Evolutionary conservation across 192 early-diverging fungal species (phyloP).

Genomic region (Ramicandelaber brevisporus): DNA sequence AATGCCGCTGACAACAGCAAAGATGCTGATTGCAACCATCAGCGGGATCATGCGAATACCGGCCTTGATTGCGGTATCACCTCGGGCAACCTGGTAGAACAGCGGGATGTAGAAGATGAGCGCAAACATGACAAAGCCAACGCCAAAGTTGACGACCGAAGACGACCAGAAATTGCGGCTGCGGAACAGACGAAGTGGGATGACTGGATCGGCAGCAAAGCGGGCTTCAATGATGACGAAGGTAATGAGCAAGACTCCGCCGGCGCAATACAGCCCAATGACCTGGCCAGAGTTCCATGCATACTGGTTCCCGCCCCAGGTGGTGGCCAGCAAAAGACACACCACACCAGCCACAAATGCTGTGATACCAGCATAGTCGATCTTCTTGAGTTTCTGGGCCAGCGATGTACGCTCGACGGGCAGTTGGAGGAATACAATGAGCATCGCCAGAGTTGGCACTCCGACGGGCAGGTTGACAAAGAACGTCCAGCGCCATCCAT

Average conservation of each 20-base stretch:
- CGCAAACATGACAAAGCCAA: slow-evolving; percentile 17
- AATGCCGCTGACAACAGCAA: slow-evolving; percentile 33
- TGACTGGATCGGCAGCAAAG: slow-evolving; percentile 29
- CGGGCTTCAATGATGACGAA: slow-evolving; percentile 22
- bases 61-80: slow-evolving; percentile 31
- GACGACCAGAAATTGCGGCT: slow-evolving; percentile 24
- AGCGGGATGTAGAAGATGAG: slow-evolving; percentile 30
- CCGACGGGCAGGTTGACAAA: slow-evolving; percentile 29
- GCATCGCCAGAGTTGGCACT: too few relatives aligned
- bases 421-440: slow-evolving; percentile 9
- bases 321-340: slow-evolving; percentile 37
- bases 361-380: slow-evolving; percentile 35
- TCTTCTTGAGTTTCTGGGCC: slow-evolving; percentile 19
- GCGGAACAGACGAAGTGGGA: slow-evolving; percentile 26
- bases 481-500: slow-evolving; percentile 24
- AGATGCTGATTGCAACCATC: slow-evolving; percentile 31
- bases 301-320: slow-evolving; percentile 44
- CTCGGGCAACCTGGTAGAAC: slow-evolving; percentile 35
- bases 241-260: slow-evolving; percentile 15
- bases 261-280: slow-evolving; percentile 23
- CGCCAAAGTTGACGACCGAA: slow-evolving; percentile 16
- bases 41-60: slow-evolving; percentile 52
- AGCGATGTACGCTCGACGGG: slow-evolving; percentile 10
- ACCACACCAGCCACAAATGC: slow-evolving; percentile 25
- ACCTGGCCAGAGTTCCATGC: slow-evolving; percentile 34